Base-by-base conservation (phyloP, 441 rosid species). In the Aquilaria agallochum region DNA sequence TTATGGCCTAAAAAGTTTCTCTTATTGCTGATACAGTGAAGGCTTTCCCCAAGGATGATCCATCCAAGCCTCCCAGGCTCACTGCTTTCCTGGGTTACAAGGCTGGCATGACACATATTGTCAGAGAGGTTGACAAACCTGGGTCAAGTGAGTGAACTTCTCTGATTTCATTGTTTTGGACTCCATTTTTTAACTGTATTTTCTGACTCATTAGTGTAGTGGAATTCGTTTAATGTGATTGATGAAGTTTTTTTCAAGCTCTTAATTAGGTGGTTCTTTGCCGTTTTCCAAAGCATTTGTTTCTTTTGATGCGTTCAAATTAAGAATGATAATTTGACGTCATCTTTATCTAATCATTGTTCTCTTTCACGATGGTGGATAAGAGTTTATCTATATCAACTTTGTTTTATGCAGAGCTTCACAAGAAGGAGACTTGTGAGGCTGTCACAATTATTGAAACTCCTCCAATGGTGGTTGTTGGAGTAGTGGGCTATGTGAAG, bases 81-180 rank as follows among this genome's bases (percentile, higher is more conserved):
- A 90, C 98, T 55, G 90, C 96, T 61, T 93, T 93, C 74, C 47
- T 93, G 78, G 97, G 96, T 50, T 90, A 93, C 81, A 90, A 93
- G 78, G 97, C 98, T 53, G 97, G 98, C 5, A 93, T 90, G 97
- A 90, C 96, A 7, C 98, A 90, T 72, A 88, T 93, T 75, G 94
- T 93, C 11, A 74, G 96, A 52, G 98, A 93, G 52, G 97, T 93
- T 0, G 97, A 90, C 57, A 93, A 93, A 31, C 98, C 98, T 7
- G 98, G 98, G 68, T 93, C 98, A 31, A 93, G 98, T 90, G 75
- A 75, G 96, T 62, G 2, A 2, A 1, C 62, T 56, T 47, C 27
- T 20, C 27, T 20, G 27, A 20, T 15, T 34, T 32, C n/a, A 32
- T 13, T 60, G 2, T 12, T 46, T 63, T 2, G 33, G 20, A 31